A percentile compares a stretch with the other conserved stretches of the same genome.
phyloP scores from a whole-genome alignment of 2,329 filamentous ascomycete genomes.

The Elsinoe batatas region DNA sequence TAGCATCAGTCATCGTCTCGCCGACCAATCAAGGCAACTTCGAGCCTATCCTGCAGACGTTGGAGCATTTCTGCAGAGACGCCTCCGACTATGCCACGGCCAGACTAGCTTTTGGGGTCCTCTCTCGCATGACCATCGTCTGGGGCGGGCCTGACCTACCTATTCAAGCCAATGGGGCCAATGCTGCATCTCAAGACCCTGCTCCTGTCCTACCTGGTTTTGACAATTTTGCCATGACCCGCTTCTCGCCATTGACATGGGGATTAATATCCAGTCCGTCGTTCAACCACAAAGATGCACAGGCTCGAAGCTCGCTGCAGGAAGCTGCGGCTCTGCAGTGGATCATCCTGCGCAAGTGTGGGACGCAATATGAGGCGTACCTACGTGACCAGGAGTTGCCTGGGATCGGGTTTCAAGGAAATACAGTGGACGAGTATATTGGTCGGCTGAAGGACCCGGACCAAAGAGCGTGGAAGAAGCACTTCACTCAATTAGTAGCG shows the following conservation, averaged over 20 bases:
- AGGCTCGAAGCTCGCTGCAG: slow-evolving; percentile 75
- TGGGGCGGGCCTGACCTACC: slow-evolving; percentile 80
- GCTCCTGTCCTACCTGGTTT: slow-evolving; percentile 66
- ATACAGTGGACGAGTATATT: slow-evolving; percentile 55
- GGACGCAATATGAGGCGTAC: slow-evolving; percentile 65
- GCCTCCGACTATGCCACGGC: slow-evolving; percentile 56
- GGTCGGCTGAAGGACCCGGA: slow-evolving; percentile 39
- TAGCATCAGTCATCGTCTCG: slow-evolving; percentile 81
- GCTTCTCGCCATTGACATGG: slow-evolving; percentile 87
- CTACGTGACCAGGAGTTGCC: slow-evolving; percentile 56
- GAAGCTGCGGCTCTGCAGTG: slow-evolving; percentile 85
- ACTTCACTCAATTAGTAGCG: slow-evolving; percentile 36
- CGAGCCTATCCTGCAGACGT: slow-evolving; percentile 73
- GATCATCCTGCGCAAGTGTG: slow-evolving; percentile 82
- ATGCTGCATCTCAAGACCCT: slow-evolving; percentile 39
- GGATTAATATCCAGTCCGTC: slow-evolving; percentile 66
- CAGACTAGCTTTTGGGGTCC: slow-evolving; percentile 69
- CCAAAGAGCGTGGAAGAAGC: slow-evolving; percentile 35
- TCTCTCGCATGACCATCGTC: slow-evolving; percentile 70
- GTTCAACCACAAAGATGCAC: slow-evolving; percentile 79
- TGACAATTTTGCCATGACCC: slow-evolving; percentile 77
- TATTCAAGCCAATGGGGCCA: slow-evolving; percentile 32
- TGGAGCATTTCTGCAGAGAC: slow-evolving; percentile 75
- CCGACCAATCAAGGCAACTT: slow-evolving; percentile 85
- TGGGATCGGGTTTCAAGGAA: slow-evolving; percentile 54